phyloP scores from a whole-genome alignment of 2,329 filamentous ascomycete genomes.

The Calonectria multiphialidica region DNA sequence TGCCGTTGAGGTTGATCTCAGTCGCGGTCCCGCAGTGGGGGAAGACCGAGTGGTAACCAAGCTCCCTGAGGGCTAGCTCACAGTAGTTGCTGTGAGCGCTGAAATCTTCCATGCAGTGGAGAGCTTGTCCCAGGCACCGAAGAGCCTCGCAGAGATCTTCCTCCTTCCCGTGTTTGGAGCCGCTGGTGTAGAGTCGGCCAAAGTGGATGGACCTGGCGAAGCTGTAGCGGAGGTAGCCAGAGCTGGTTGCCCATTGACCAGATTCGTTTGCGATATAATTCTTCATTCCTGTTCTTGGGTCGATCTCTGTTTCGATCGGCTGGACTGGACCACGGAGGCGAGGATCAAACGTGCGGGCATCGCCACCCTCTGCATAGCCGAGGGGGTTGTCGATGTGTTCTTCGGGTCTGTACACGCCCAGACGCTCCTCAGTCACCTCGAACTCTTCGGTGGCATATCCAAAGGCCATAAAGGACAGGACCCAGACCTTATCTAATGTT shows the following conservation, averaged over 20 bases:
- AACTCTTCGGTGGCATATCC: slow-evolving; percentile 90
- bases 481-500: slow-evolving; percentile 69
- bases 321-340: slow-evolving; percentile 85
- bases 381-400: slow-evolving; percentile 83
- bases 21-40: slow-evolving; percentile 77
- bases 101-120: slow-evolving; percentile 85
- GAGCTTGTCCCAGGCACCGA: slow-evolving; percentile 79
- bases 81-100: slow-evolving; percentile 88
- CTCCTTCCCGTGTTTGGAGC: slow-evolving; percentile 74
- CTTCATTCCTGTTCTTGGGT: slow-evolving; percentile 91
- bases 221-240: slow-evolving; percentile 85
- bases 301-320: slow-evolving; percentile 78
- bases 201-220: slow-evolving; percentile 81
- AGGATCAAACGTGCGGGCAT: slow-evolving; percentile 85
- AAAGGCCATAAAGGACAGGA: slow-evolving; percentile 84
- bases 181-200: slow-evolving; percentile 79
- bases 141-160: slow-evolving; percentile 85
- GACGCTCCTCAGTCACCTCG: slow-evolving; percentile 83
- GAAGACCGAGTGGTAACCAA: slow-evolving; percentile 84
- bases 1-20: slow-evolving; percentile 73
- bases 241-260: slow-evolving; percentile 89
- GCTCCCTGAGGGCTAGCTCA: slow-evolving; percentile 82
- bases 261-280: slow-evolving; percentile 97
- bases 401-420: slow-evolving; percentile 85
- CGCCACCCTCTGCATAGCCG: slow-evolving; percentile 86